These are phyloP conservation scores for Lentinula sp. DNA, from an alignment of 768 basidiomycete species.

Conservation along the genomic window DNA sequence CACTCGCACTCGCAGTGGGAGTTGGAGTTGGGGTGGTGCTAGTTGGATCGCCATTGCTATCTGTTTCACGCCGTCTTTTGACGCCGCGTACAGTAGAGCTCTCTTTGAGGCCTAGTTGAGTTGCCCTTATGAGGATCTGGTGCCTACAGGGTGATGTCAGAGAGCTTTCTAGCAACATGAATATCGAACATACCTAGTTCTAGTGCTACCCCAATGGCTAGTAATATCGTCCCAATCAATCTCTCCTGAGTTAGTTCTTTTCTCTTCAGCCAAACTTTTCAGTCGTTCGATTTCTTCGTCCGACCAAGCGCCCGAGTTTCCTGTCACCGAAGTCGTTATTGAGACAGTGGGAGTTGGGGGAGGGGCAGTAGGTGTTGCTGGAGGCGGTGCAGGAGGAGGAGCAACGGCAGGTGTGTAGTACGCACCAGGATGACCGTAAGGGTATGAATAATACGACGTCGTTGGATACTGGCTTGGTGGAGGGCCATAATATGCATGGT, in stretches of 20 bases:
- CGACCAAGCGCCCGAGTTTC: constrained; percentile 71
- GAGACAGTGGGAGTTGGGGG: constrained; percentile 14
- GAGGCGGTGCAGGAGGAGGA: constrained; percentile 7
- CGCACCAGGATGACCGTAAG: constrained; percentile 17
- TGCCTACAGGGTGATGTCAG: constrained; percentile 38
- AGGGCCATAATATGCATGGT: constrained; percentile 36
- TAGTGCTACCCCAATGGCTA: constrained; percentile 63
- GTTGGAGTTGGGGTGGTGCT: constrained; percentile 24
- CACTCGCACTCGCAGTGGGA: constrained; percentile 10
- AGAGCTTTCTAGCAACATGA: not conserved
- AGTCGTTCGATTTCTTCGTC: constrained; percentile 71
- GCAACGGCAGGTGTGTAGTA: constrained; percentile 15
- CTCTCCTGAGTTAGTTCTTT: constrained; percentile 48
- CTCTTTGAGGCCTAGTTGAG: constrained; percentile 70
- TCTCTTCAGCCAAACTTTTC: constrained; percentile 64
- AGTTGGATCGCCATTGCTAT: constrained; percentile 21
- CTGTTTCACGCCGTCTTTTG: constrained; percentile 51
- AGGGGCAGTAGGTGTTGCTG: constrained; percentile 12
- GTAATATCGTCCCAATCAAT: constrained; percentile 81
- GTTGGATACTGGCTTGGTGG: constrained; percentile 49
- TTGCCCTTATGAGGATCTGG: constrained; percentile 80
- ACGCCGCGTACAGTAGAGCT: constrained; percentile 50
- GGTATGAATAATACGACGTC: constrained; percentile 58
- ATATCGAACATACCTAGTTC: constrained; percentile 50
- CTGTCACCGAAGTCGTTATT: constrained; percentile 25